Percentiles rank a stretch among this genome's conserved stretches.
Evolutionary conservation across 805 yeast species (phyloP).

Genomic region (Candida taoyuanica): DNA sequence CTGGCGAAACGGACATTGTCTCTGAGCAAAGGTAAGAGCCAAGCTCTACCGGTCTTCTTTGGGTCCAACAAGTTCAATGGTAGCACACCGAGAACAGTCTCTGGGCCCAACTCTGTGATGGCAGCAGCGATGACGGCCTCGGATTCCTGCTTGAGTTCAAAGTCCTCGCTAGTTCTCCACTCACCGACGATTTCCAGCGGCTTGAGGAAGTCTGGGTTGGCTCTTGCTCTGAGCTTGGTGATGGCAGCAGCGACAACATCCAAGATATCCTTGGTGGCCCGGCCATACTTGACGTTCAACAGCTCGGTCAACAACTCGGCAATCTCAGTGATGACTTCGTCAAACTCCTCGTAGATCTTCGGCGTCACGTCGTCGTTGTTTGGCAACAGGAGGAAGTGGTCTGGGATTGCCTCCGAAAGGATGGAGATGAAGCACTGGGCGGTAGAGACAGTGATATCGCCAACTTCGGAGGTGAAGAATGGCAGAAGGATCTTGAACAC

Average conservation of each 20-base stretch:
- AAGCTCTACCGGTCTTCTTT: conserved; percentile 79
- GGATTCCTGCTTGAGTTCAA: conserved; percentile 64
- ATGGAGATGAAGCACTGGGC: conserved; percentile 84
- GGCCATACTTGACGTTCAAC: conserved; percentile 68
- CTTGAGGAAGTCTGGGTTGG: conserved; percentile 65
- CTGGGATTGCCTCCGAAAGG: conserved; percentile 62
- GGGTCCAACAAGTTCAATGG: conserved; percentile 71
- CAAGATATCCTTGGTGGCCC: conserved; percentile 70
- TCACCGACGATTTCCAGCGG: conserved; percentile 73
- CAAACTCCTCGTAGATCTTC: conserved; percentile 51
- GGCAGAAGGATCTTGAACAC: conserved; percentile 51
- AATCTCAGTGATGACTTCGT: conserved; percentile 44
- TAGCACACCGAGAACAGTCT: conserved; percentile 61
- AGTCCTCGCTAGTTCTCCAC: conserved; percentile 75
- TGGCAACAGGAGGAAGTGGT: conserved; percentile 51
- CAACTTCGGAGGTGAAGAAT: conserved; percentile 64
- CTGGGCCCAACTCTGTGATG: conserved; percentile 81
- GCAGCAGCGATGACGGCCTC: conserved; percentile 80
- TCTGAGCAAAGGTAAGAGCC: conserved; percentile 88
- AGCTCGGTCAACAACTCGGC: conserved; percentile 54
- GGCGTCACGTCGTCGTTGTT: conserved; percentile 33
- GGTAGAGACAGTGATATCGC: conserved; percentile 67
- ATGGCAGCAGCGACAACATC: conserved; percentile 62
- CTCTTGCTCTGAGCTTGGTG: conserved; percentile 55
- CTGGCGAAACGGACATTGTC: conserved; percentile 75